Evolutionary conservation across 2,329 filamentous ascomycete species (phyloP), one percentile per base, ranked within the genome.

Genomic region (Colletotrichum camelliae): DNA sequence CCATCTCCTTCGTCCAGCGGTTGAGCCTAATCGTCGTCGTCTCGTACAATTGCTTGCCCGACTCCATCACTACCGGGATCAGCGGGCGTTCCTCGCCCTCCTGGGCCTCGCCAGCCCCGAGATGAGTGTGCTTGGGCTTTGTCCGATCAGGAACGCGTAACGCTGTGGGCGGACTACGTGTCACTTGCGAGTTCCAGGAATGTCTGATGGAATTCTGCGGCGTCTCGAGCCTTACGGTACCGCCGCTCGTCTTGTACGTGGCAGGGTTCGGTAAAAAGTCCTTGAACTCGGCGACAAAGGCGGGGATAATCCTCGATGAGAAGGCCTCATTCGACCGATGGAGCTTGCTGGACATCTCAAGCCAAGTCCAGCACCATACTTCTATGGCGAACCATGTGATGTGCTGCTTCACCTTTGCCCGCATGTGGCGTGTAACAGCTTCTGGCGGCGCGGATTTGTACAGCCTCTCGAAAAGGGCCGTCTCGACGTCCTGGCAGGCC

Each of bases 221-320:
- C 21, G 18, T 70, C 4, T 37, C 48, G 27, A 78, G 74, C 13
- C 72, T 75, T 2, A 78, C 75, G 12, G 73, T 72, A 5, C 77
- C 77, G 7, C 55, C 66, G 21, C 48, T 43, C 10, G 72, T 77
- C 13, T 71, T 64, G 29, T 78, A 78, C 10, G 69, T 76, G 4
- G 70, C 60, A 5, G 75, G 68, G n/a, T 71, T 52, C 5, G 72
- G 69, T 29, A 77, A 29, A 15, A 77, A 77, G 6, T 69, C 68
- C n/a, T 66, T 33, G 39, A 78, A 77, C 24, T 78, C 77, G 37
- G 61, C 69, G 7, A 78, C 62, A 27, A 78, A 77, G 13, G 71
- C 43, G 2, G 77, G 67, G 9, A 78, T 70, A 7, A 55, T 58
- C 21, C 33, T 57, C 13, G 68, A 66, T 5, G 66, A n/a, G 8